Percentiles rank a stretch among this genome's conserved stretches.
These are phyloP conservation scores for Soucietia sequanensis DNA, from an alignment of 805 yeast genomes.

Conservation along the genomic window DNA sequence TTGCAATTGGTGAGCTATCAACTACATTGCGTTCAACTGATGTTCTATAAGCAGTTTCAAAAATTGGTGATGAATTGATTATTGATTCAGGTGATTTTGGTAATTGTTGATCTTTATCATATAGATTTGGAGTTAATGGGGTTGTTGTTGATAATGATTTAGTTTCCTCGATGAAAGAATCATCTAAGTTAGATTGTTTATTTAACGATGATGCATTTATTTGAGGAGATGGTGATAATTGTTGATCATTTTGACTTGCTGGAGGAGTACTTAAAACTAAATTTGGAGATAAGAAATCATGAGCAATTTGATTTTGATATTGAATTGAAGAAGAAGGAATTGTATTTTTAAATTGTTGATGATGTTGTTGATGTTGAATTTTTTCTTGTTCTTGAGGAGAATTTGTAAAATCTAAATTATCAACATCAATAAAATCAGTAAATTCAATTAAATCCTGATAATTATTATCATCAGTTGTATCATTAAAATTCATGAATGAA, in stretches of 20 bases:
- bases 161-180: conserved; percentile 4
- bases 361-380: background rate
- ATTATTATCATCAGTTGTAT: conserved; percentile 9
- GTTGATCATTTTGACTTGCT: conserved; percentile 4
- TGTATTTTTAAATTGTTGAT: too few species aligned
- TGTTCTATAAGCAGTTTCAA: conserved; percentile 15
- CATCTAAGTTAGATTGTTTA: conserved; percentile 10
- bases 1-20: background rate
- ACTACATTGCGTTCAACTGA: conserved; percentile 6
- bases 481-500: conserved; percentile 2
- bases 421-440: conserved; percentile 40
- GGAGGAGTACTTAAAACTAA: conserved; percentile 5
- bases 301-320: background rate
- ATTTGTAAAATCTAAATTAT: conserved; percentile 29
- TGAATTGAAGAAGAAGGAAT: background rate
- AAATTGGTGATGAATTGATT: conserved; percentile 18
- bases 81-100: conserved; percentile 10
- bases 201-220: background rate
- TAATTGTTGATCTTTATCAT: conserved; percentile 4
- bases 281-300: background rate
- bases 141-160: background rate
- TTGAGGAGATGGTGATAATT: conserved; percentile 2
- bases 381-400: conserved; percentile 15
- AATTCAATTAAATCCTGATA: conserved; percentile 38
- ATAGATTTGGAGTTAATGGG: conserved; percentile 10